Base-by-base conservation (phyloP, 78 protist species). In the Polysphondylium violaceum region DNA sequence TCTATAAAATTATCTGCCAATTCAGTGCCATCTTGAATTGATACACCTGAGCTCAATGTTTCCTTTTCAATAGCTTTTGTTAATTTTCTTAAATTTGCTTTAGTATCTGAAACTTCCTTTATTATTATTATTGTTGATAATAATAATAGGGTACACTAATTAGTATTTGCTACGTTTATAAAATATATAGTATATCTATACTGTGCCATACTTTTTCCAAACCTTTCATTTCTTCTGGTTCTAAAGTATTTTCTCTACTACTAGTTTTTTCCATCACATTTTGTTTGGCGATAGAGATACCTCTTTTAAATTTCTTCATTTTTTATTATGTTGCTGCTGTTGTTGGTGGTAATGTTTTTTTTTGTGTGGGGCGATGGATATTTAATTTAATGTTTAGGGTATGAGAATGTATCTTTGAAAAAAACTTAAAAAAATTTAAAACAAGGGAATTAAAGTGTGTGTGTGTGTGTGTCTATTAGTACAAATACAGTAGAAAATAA, bases 21-120 rank as follows among this genome's bases (percentile, higher is more conserved):
- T 29, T 83, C 91, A 29, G 91, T 83, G 35, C 91, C 91, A 83
- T 83, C 91, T 69, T 83, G 91, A 44, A 83, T 83, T 25, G 78
- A 68, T 19, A 83, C 78, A 31, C 91, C 91, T 12, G 91, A 68
- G 11, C 81, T 69, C 29, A 83, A 60, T 17, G 91, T 83, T 59
- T 83, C 91, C 27, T 83, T 83, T 33, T 83, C 79, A 58, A 83
- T 59, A 44, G 91, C 35, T 69, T 83, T 83, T 23, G 79, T 83
- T 9, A 83, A 56, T 69, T 83, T 83, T 59, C 91, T 67, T 27
- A 83, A 27, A 51, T 56, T 43, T 8, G n/a, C 47, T 59, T 74
- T 83, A 29, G 74, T 53, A 23, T 83, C 91, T 83, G 74, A 43
- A 43, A 73, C 38, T 71, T 83, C 60, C 91, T 83, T 40, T 41